These are phyloP conservation scores for Aspergillus brunneoviolaceus DNA, from an alignment of 2,329 filamentous ascomycete species.

Conservation along the genomic window DNA sequence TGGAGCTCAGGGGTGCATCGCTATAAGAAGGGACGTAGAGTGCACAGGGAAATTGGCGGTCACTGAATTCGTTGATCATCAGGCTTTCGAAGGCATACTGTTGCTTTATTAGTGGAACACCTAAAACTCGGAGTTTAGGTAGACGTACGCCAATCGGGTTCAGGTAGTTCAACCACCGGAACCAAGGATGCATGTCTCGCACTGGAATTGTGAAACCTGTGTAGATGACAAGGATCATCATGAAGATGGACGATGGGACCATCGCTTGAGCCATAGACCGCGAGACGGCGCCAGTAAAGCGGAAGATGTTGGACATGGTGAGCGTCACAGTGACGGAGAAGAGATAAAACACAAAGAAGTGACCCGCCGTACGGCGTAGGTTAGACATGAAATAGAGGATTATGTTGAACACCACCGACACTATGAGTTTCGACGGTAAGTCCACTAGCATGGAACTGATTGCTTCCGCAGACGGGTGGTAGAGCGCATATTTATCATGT, in stretches of 20 bases:
- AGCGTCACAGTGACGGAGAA: slow-evolving; percentile 72
- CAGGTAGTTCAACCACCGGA: slow-evolving; percentile 78
- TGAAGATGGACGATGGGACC: slow-evolving; percentile 55
- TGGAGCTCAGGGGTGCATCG: slow-evolving; percentile 37
- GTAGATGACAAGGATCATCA: slow-evolving; percentile 47
- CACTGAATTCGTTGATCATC: slow-evolving; percentile 79
- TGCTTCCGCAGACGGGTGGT: slow-evolving; percentile 88
- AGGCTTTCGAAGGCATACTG: slow-evolving; percentile 76
- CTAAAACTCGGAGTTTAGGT: neutral
- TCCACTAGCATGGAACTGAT: slow-evolving; percentile 82
- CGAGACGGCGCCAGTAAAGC: slow-evolving; percentile 72
- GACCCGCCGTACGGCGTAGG: slow-evolving; percentile 67
- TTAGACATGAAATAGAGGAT: slow-evolving; percentile 85
- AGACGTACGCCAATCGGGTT: slow-evolving; percentile 62
- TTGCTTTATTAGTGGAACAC: neutral
- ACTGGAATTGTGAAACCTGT: slow-evolving; percentile 49
- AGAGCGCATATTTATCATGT: slow-evolving; percentile 79
- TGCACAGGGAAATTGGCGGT: slow-evolving; percentile 57
- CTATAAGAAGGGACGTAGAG: slow-evolving; percentile 49
- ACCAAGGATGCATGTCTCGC: slow-evolving; percentile 74
- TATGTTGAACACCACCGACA: slow-evolving; percentile 73
- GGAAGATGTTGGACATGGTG: slow-evolving; percentile 83
- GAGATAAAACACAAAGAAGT: slow-evolving; percentile 84
- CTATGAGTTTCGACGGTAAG: slow-evolving; percentile 73
- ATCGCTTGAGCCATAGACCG: slow-evolving; percentile 62